Conservation (phyloP, 768 basidiomycete genomes). For the Austroboletus eburneus region DNA sequence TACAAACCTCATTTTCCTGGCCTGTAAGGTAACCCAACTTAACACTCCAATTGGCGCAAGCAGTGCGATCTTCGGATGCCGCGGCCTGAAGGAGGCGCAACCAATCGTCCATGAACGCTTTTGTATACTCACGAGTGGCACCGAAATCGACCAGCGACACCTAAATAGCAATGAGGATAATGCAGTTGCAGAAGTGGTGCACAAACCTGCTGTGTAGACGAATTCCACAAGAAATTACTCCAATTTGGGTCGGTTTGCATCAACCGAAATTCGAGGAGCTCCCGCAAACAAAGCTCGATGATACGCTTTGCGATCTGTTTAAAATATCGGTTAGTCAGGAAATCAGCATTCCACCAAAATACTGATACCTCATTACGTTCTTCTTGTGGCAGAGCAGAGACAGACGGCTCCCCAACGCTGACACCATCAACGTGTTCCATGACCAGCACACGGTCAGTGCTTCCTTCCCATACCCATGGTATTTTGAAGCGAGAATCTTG, state of each 20-base stretch:
- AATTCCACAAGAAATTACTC: slow-evolving; percentile 94
- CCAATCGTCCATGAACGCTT: slow-evolving; percentile 88
- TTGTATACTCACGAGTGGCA: slow-evolving; percentile 82
- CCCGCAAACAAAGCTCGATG: slow-evolving; percentile 81
- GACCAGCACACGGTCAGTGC: slow-evolving; percentile 79
- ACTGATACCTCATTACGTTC: slow-evolving; percentile 70
- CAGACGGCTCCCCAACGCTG: slow-evolving; percentile 66
- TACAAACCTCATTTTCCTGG: slow-evolving; percentile 70
- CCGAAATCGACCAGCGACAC: slow-evolving; percentile 94
- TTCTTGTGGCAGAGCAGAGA: slow-evolving; percentile 51
- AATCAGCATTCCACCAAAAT: background rate
- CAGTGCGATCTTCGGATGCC: slow-evolving; percentile 58
- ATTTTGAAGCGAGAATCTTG: slow-evolving; percentile 69
- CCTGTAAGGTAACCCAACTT: slow-evolving; percentile 89
- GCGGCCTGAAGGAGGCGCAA: slow-evolving; percentile 79
- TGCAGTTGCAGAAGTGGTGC: background rate
- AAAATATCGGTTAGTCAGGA: background rate
- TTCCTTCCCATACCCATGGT: slow-evolving; percentile 82
- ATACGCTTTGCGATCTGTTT: slow-evolving; percentile 77
- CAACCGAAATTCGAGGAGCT: slow-evolving; percentile 83
- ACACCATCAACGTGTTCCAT: slow-evolving; percentile 83
- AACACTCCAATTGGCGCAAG: slow-evolving; percentile 69
- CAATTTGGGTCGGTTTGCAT: slow-evolving; percentile 99
- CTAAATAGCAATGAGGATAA: slow-evolving; percentile 32
- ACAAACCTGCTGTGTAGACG: slow-evolving; percentile 53